Evolutionary conservation across 305 asterid species (phyloP).

Genomic region (Coffea humblotiana): DNA sequence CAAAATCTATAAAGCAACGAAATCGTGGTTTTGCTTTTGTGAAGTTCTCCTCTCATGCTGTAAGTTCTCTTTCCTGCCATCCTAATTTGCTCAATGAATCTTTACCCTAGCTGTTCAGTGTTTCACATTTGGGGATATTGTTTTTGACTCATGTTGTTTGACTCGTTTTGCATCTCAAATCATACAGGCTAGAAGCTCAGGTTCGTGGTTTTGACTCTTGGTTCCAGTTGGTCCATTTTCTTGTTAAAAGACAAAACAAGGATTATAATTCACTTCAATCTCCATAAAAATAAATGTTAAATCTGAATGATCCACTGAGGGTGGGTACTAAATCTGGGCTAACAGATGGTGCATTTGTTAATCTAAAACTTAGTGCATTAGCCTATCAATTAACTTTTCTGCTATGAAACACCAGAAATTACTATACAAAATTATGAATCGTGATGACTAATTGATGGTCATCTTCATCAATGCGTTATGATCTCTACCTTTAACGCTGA

Average conservation of each 20-base stretch:
- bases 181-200: constrained; percentile 81
- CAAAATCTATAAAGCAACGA: constrained; percentile 52
- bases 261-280: constrained; percentile 7
- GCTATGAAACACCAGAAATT: neutral
- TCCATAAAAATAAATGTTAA: neutral
- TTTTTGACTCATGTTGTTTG: constrained; percentile 38
- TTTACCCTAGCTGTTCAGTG: constrained; percentile 21
- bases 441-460: constrained; percentile 5
- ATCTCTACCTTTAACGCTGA: constrained; percentile 1
- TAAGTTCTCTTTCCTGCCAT: constrained; percentile 38
- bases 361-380: neutral
- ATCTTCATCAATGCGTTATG: neutral
- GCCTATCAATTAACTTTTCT: neutral
- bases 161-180: constrained; percentile 57
- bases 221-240: constrained; percentile 57
- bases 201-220: constrained; percentile 84
- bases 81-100: neutral
- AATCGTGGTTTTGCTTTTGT: constrained; percentile 95
- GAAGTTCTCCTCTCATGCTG: constrained; percentile 83
- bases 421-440: neutral
- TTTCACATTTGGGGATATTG: constrained; percentile 26
- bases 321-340: constrained; percentile 12
- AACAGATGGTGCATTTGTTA: neutral
- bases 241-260: constrained; percentile 18
- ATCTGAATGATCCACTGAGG: neutral